These are phyloP conservation scores for Lasiodiplodia hormozganensis DNA, from an alignment of 2,329 filamentous ascomycete species.

Conservation along the genomic window DNA sequence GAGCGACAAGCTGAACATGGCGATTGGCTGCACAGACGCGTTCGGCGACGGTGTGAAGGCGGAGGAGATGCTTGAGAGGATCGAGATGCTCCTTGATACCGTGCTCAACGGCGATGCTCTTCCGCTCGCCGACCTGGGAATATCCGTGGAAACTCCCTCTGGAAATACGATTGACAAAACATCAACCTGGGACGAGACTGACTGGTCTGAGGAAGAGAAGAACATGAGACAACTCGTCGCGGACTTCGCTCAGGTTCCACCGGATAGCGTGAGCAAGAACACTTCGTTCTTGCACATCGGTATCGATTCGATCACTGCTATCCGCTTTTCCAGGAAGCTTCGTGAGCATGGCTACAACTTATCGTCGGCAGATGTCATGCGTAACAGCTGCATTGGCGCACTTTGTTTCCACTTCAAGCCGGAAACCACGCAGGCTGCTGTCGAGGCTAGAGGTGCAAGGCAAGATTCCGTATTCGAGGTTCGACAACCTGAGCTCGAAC, in stretches of 20 bases:
- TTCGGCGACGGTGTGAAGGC: conserved; percentile 37
- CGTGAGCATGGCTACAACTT: conserved; percentile 38
- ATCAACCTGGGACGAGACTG: conserved; percentile 20
- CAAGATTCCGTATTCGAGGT: conserved; percentile 18
- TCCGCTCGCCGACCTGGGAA: conserved; percentile 35
- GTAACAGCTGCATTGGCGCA: conserved; percentile 41
- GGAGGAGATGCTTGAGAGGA: conserved; percentile 41
- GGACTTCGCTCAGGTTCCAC: conserved; percentile 36
- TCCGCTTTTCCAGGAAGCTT: conserved; percentile 42
- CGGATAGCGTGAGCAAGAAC: conserved; percentile 33
- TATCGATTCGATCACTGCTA: conserved; percentile 46
- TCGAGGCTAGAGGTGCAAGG: not conserved
- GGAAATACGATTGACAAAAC: not conserved
- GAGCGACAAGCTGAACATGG: conserved; percentile 36
- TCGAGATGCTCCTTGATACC: conserved; percentile 41
- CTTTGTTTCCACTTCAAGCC: conserved; percentile 23
- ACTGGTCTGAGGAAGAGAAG: conserved; percentile 22
- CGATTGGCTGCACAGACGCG: conserved; percentile 37
- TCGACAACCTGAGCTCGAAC: conserved; percentile 5
- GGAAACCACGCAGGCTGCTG: not conserved
- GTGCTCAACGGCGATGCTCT: conserved; percentile 37
- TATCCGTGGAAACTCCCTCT: conserved; percentile 40
- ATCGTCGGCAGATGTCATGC: conserved; percentile 47
- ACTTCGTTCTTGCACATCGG: conserved; percentile 46
- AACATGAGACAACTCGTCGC: conserved; percentile 30